These are phyloP conservation scores for Penicillium palitans DNA, from an alignment of 2,329 filamentous ascomycete species.

Conservation along the genomic window DNA sequence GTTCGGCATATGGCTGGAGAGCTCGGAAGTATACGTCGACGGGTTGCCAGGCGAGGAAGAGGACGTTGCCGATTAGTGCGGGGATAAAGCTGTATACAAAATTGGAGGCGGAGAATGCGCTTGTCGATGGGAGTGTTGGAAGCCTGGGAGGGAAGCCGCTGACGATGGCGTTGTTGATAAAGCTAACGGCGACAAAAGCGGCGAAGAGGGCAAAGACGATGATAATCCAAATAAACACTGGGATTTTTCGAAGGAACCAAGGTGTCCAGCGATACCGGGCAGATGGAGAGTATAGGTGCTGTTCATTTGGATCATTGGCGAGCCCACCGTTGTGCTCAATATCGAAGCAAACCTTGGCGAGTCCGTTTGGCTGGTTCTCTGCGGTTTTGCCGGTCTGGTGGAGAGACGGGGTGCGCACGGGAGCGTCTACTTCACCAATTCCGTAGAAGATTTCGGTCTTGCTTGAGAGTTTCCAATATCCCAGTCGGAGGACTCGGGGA, in stretches of 20 bases:
- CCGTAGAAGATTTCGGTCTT: conserved; percentile 73
- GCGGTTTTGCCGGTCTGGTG: conserved; percentile 31
- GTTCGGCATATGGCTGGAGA: conserved; percentile 58
- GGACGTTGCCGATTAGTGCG: conserved; percentile 56
- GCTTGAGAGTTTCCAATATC: conserved; percentile 77
- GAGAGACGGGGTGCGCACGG: conserved; percentile 48
- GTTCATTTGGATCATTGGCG: conserved; percentile 49
- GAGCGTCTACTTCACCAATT: conserved; percentile 64
- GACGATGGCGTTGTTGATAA: conserved; percentile 66
- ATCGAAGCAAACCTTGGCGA: conserved; percentile 37
- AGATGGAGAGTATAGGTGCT: conserved; percentile 53
- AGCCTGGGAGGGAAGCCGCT: conserved; percentile 72
- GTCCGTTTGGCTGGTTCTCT: conserved; percentile 35
- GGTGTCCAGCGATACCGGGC: conserved; percentile 69
- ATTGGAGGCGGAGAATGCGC: conserved; percentile 79
- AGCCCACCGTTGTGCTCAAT: conserved; percentile 41
- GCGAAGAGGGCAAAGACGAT: conserved; percentile 62
- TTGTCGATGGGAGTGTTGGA: conserved; percentile 57
- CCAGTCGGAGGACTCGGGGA: conserved; percentile 68
- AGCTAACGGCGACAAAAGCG: conserved; percentile 75
- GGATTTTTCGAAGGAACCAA: conserved; percentile 69
- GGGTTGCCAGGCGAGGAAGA: conserved; percentile 61
- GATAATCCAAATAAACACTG: conserved; percentile 66
- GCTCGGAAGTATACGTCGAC: conserved; percentile 62
- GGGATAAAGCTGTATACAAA: conserved; percentile 77